Evolutionary conservation across 2,329 filamentous ascomycete species (phyloP).

Genomic region (Pyricularia sp.): DNA sequence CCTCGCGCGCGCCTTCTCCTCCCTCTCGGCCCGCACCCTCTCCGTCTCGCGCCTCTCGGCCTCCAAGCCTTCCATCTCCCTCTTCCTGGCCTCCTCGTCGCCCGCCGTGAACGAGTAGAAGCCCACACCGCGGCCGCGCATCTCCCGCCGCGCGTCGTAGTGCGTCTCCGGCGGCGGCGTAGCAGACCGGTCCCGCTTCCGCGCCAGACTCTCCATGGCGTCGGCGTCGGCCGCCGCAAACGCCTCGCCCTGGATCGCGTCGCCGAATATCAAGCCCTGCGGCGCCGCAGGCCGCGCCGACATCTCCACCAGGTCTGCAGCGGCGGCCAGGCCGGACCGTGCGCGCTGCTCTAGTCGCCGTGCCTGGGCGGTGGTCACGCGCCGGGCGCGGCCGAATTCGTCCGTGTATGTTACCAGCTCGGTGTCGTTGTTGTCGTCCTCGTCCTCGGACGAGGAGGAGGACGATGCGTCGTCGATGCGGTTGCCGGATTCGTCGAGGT

Average conservation of each 20-base stretch:
- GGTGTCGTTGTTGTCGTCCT: slow-evolving; percentile 28
- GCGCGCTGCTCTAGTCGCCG: slow-evolving; percentile 52
- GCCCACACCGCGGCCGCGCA: slow-evolving; percentile 78
- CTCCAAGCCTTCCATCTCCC: slow-evolving; percentile 68
- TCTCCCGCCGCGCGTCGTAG: slow-evolving; percentile 78
- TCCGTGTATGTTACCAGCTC: slow-evolving; percentile 82
- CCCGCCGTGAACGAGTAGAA: slow-evolving; percentile 87
- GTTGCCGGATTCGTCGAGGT: slow-evolving; percentile 39
- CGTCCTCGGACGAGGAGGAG: slow-evolving; percentile 33
- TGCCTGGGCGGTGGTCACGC: slow-evolving; percentile 60
- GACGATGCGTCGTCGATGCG: slow-evolving; percentile 16
- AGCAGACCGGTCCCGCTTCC: slow-evolving; percentile 65
- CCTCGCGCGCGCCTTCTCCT: slow-evolving; percentile 48
- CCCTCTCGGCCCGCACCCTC: slow-evolving; percentile 43
- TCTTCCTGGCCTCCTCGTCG: slow-evolving; percentile 54
- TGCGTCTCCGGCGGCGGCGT: slow-evolving; percentile 75
- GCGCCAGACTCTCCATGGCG: slow-evolving; percentile 70
- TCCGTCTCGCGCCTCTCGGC: slow-evolving; percentile 62
- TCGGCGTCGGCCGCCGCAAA: slow-evolving; percentile 67
- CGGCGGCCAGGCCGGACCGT: slow-evolving; percentile 34
- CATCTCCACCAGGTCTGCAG: slow-evolving; percentile 57
- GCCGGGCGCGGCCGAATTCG: slow-evolving; percentile 80
- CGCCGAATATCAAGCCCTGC: slow-evolving; percentile 70
- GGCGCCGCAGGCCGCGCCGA: slow-evolving; percentile 53
- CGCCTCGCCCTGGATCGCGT: slow-evolving; percentile 72